phyloP scores from a whole-genome alignment of 306 rosid species.

The Myrica gale region DNA sequence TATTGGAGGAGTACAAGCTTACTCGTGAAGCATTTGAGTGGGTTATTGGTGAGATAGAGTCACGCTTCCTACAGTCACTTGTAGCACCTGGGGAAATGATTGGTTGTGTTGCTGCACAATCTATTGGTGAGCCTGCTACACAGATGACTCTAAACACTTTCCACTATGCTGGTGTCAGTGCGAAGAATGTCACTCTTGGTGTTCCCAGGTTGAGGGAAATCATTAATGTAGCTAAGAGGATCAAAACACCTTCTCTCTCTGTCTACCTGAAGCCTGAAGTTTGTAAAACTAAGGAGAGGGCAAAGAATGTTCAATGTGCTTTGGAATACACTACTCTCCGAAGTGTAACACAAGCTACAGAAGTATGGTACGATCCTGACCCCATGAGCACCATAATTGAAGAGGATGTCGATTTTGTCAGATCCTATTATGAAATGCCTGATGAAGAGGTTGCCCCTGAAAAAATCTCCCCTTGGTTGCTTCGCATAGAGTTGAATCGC shows the following conservation, averaged over 20 bases:
- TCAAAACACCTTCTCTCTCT: constrained; percentile 92
- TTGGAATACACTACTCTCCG: constrained; percentile 94
- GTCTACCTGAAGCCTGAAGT: constrained; percentile 84
- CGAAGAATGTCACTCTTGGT: constrained; percentile 96
- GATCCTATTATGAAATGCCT: constrained; percentile 94
- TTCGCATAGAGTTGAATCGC: constrained; percentile 91
- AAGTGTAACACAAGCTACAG: constrained; percentile 97
- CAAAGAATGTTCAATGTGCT: constrained; percentile 97
- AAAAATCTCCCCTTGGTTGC: constrained; percentile 97
- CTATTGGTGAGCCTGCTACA: constrained; percentile 98
- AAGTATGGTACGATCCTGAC: constrained; percentile 98
- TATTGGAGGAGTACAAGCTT: constrained; percentile 91
- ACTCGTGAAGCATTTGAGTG: constrained; percentile 99
- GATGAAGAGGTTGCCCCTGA: constrained; percentile 95
- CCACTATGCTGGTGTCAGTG: constrained; percentile 99
- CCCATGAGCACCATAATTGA: constrained; percentile 91
- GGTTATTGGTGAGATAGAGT: constrained; percentile 96
- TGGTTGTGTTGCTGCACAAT: constrained; percentile 98
- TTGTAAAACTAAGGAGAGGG: constrained; percentile 86
- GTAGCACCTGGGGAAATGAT: constrained; percentile 99
- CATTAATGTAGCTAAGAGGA: constrained; percentile 93
- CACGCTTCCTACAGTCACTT: constrained; percentile 92
- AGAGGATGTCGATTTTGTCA: constrained; percentile 91
- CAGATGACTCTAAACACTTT: constrained; percentile 99
- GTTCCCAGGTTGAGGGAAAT: constrained; percentile 98